Conservation (phyloP, 208 protist species). For the Crithidia expoeki region DNA sequence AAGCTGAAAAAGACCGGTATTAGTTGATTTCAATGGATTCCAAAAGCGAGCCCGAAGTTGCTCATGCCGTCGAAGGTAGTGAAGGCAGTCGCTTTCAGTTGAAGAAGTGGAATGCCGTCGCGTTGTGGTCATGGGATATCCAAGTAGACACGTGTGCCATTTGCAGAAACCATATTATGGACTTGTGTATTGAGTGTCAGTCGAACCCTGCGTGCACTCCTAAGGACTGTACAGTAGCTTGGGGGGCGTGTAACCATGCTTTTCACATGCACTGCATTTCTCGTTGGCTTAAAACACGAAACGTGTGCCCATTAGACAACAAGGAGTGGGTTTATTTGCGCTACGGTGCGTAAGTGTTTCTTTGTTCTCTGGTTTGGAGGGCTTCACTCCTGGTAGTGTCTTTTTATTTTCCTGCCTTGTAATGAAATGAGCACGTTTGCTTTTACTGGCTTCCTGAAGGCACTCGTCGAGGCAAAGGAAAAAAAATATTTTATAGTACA, state of each 20-base stretch:
- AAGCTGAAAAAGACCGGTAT: too few relatives aligned
- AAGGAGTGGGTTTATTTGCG: constrained; percentile 98
- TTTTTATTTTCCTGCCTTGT: too few relatives aligned
- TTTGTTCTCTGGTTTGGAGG: not conserved
- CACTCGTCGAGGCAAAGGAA: not conserved
- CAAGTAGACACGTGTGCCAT: constrained; percentile 99
- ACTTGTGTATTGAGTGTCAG: constrained; percentile 98
- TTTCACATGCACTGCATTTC: constrained; percentile 99
- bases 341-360: constrained; percentile 80
- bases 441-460: too few relatives aligned
- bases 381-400: too few relatives aligned
- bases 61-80: constrained; percentile 13
- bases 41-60: constrained; percentile 22
- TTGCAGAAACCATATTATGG: constrained; percentile 99
- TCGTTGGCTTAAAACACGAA: constrained; percentile 98
- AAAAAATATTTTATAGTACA: not conserved
- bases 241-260: constrained; percentile 98
- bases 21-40: constrained; percentile 14
- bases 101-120: constrained; percentile 98
- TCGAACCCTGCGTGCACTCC: constrained; percentile 92
- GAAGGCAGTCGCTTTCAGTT: constrained; percentile 76
- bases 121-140: constrained; percentile 98
- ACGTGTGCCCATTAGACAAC: constrained; percentile 98
- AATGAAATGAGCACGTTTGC: too few relatives aligned
- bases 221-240: constrained; percentile 97